Base-by-base conservation (phyloP, 164 flowering plant genomes). In the Brasenia schreberi region DNA sequence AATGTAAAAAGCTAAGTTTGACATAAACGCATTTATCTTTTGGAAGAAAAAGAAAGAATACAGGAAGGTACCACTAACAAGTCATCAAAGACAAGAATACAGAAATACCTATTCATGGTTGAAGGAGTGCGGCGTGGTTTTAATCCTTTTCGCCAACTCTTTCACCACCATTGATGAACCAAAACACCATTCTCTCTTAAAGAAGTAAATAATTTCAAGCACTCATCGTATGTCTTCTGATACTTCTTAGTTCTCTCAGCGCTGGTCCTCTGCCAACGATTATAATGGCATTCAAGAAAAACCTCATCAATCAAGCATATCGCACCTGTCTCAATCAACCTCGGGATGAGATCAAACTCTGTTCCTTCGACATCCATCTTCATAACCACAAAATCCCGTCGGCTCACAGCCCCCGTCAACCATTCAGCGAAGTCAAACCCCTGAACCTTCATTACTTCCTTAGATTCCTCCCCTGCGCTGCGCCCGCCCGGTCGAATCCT, bases 361-460 rank as follows among this genome's bases (percentile, higher is more conserved):
- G 97, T 89, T 63, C 97, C 99, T 77, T 94, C 99, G n/a, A 94
- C 90, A 80, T 94, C 97, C 99, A 94, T 94, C 76, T 94, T 94
- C 97, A 94, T 85, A 75, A 94, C 97, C 69, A 94, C 99, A 75
- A 80, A 94, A 69, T 94, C 97, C 68, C 65, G 82, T 82, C 84
- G 85, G 0, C 85, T 61, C 17, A 94, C 96, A 0, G 88, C 80
- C 33, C 69, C 82, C 89, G 83, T 92, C 87, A 95, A 76, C 99
- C 99, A 95, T 6, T 83, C 67, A 0, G 97, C 97, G 73, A 95
- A 95, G 73, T 95, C 99, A 73, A 95, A 95, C 42, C 99, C 99
- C 62, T 74, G 77, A 68, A 95, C 92, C 75, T 75, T 68, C 70
- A 85, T 78, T 69, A 88, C 89, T 52, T 84, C 73, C 0, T 78